A percentile compares a stretch with the other conserved stretches of the same genome.
Evolutionary conservation across 148 eudicot genomes (phyloP).

Genomic region (Cornus controversa): DNA sequence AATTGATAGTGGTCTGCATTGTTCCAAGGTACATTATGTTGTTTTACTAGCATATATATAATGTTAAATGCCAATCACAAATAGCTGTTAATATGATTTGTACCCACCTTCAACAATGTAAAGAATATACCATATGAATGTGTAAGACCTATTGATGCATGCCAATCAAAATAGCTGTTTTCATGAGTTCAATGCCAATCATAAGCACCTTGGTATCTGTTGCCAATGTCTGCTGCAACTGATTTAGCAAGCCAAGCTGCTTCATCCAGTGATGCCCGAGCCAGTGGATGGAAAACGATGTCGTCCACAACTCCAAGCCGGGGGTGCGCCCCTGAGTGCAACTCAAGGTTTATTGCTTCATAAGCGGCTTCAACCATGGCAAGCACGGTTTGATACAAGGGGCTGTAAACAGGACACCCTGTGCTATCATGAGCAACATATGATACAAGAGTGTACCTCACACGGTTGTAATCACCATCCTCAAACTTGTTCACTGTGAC

Average conservation of each 20-base stretch:
- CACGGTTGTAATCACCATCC: constrained; percentile 55
- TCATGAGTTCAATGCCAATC: background rate
- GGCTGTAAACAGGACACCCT: constrained; percentile 60
- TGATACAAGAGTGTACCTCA: constrained; percentile 51
- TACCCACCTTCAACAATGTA: too few relatives aligned
- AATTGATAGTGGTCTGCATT: too few relatives aligned
- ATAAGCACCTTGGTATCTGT: constrained; percentile 46
- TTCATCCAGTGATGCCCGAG: constrained; percentile 59
- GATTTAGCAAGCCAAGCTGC: constrained; percentile 67
- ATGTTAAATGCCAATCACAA: too few relatives aligned
- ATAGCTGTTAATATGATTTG: too few relatives aligned
- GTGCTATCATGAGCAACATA: constrained; percentile 58
- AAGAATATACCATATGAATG: too few relatives aligned
- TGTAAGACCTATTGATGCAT: too few relatives aligned
- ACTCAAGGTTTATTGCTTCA: constrained; percentile 50
- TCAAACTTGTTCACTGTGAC: constrained; percentile 52
- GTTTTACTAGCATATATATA: too few relatives aligned
- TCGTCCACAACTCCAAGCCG: constrained; percentile 68
- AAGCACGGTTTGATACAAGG: constrained; percentile 45
- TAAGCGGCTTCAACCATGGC: constrained; percentile 64
- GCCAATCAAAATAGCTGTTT: background rate
- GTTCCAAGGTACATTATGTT: too few relatives aligned
- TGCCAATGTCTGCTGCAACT: constrained; percentile 54
- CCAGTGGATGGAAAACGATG: constrained; percentile 48
- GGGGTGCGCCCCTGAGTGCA: constrained; percentile 59